Evolutionary conservation across 306 rosid genomes (phyloP).

Genomic region (Delonix regia): DNA sequence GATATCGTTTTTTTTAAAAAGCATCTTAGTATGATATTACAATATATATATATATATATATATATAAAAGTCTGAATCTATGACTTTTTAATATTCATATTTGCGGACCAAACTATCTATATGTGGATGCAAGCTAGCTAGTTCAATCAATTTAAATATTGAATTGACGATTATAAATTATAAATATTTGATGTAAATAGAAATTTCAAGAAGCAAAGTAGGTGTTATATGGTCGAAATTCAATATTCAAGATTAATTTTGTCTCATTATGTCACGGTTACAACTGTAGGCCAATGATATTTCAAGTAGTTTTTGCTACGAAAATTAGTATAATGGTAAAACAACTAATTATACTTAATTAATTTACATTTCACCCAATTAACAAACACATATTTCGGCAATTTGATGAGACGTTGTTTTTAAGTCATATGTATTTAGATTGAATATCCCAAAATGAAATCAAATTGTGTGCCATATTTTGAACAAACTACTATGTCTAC

Average conservation of each 20-base stretch:
- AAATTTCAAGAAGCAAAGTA: neutral
- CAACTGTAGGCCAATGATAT: neutral
- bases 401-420: too few species aligned
- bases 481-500: too few species aligned
- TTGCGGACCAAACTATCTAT: constrained; percentile 35
- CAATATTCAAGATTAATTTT: constrained; percentile 1
- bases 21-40: neutral
- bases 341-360: neutral
- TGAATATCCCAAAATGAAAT: too few species aligned
- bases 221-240: constrained; percentile 25
- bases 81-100: neutral
- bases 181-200: neutral
- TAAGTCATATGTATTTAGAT: too few species aligned
- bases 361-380: too few species aligned
- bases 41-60: too few species aligned
- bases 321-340: neutral
- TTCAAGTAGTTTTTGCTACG: neutral
- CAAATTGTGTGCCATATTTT: too few species aligned
- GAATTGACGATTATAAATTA: neutral
- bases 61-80: neutral
- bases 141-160: constrained; percentile 19
- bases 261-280: constrained; percentile 25
- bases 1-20: neutral
- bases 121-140: neutral
- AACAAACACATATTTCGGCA: too few species aligned